A percentile compares a stretch with the other conserved stretches of the same genome.
Conservation (phyloP, 495 filamentous ascomycete genomes). For the Penicillium crystallinum region DNA sequence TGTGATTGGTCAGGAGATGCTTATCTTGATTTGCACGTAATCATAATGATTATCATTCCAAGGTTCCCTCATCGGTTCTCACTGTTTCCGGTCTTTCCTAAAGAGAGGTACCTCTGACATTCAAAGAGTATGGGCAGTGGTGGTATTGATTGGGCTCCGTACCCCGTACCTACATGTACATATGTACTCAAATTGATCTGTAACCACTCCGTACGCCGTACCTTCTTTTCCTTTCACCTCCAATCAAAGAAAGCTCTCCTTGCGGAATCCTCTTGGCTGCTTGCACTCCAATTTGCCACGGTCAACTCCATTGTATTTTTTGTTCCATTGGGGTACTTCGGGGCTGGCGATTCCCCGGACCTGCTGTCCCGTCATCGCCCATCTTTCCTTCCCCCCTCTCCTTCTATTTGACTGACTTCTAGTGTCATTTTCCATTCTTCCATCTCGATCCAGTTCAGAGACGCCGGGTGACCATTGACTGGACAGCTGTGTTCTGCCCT, state of each 20-base stretch:
- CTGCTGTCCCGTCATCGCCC: slow-evolving; percentile 27
- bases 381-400: slow-evolving; percentile 22
- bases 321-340: slow-evolving; percentile 16
- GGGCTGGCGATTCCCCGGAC: slow-evolving; percentile 26
- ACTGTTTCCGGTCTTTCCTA: slow-evolving; percentile 1
- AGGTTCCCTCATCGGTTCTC: background rate
- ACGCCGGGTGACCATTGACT: slow-evolving; percentile 24
- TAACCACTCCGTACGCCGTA: too few species aligned
- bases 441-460: slow-evolving; percentile 18
- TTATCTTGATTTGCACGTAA: slow-evolving; percentile 37
- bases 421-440: slow-evolving; percentile 15
- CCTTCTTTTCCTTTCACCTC: background rate
- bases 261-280: background rate
- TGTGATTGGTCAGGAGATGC: slow-evolving; percentile 31
- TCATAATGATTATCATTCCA: slow-evolving; percentile 30
- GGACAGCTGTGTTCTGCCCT: slow-evolving; percentile 8
- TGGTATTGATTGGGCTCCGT: too few species aligned
- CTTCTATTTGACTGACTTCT: slow-evolving; percentile 25
- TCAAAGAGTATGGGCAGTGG: too few species aligned
- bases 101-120: too few species aligned
- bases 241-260: background rate
- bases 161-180: too few species aligned
- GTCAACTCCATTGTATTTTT: slow-evolving; percentile 25
- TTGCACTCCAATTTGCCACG: slow-evolving; percentile 27
- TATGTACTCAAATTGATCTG: too few species aligned